Evolutionary conservation across 2,329 filamentous ascomycete species (phyloP).

Genomic region (Parastagonospora nodorum): DNA sequence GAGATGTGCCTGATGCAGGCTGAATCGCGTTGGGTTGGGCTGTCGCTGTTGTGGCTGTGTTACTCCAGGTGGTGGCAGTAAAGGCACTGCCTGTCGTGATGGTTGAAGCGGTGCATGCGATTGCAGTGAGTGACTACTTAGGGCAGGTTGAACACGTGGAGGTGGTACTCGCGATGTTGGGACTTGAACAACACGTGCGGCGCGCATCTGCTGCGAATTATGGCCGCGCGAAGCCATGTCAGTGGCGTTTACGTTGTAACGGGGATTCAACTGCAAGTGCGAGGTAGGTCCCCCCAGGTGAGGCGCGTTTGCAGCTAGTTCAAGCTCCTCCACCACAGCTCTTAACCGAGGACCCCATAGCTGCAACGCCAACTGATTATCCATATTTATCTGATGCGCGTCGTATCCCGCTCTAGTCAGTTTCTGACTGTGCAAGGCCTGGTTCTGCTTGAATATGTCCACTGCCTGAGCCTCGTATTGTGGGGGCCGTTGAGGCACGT

Average conservation of each 20-base stretch:
- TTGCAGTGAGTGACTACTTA: background rate
- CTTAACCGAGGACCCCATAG: slow-evolving; percentile 7
- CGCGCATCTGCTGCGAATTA: background rate
- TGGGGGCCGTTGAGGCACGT: background rate
- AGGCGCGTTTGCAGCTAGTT: no score
- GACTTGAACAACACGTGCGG: background rate
- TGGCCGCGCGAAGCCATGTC: no score
- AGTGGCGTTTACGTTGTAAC: no score
- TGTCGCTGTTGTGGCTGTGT: slow-evolving; percentile 45
- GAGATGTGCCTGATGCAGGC: slow-evolving; percentile 65
- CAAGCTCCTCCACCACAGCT: no score
- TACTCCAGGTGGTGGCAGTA: slow-evolving; percentile 45
- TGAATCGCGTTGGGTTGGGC: slow-evolving; percentile 53
- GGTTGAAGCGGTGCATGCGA: background rate
- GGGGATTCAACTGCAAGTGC: no score
- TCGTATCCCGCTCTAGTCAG: background rate
- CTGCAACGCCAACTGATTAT: slow-evolving; percentile 6
- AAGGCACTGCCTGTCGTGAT: background rate
- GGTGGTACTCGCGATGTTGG: background rate
- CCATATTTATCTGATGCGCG: background rate
- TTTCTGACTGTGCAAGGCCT: slow-evolving; percentile 7
- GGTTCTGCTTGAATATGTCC: slow-evolving; percentile 10
- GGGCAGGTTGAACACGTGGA: background rate
- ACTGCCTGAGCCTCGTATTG: slow-evolving; percentile 12
- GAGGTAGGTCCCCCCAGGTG: no score